Evolutionary conservation across 2,329 filamentous ascomycete species (phyloP).

Genomic region (Alternaria brassicicola): DNA sequence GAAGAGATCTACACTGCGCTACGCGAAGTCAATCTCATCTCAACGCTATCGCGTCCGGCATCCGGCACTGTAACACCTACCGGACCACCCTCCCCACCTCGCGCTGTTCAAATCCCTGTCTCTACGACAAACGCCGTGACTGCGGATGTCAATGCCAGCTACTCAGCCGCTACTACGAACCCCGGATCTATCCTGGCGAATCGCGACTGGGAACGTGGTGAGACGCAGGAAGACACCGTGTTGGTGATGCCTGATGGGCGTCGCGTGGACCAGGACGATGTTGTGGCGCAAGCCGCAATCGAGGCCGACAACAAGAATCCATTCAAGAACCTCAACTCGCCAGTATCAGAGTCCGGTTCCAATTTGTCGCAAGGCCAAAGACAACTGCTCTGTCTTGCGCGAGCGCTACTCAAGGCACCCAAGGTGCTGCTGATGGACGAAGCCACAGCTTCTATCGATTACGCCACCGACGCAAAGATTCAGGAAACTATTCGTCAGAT

Average conservation of each 20-base stretch:
- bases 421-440: conserved; percentile 99
- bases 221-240: conserved; percentile 39
- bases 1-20: conserved; percentile 88
- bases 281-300: conserved; percentile 32
- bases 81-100: conserved; percentile 25
- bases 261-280: conserved; percentile 36
- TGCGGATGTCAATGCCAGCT: conserved; percentile 35
- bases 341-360: conserved; percentile 86
- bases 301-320: conserved; percentile 86
- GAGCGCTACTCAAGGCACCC: conserved; percentile 87
- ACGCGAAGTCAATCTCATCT: conserved; percentile 84
- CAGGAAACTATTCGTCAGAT: conserved; percentile 96
- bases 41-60: conserved; percentile 49
- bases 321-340: conserved; percentile 83
- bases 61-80: conserved; percentile 34
- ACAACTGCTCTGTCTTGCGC: conserved; percentile 90
- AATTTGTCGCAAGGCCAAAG: conserved; percentile 97
- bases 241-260: conserved; percentile 39
- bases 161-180: conserved; percentile 40
- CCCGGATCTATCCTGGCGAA: conserved; percentile 42
- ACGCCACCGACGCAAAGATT: conserved; percentile 92
- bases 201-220: conserved; percentile 35
- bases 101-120: conserved; percentile 44
- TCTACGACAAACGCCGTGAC: conserved; percentile 33
- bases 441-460: conserved; percentile 96